Percentiles rank a stretch among this genome's conserved stretches.
Conservation (phyloP, 1,284 basidiomycete species). For the Macrocystidia cucumis region DNA sequence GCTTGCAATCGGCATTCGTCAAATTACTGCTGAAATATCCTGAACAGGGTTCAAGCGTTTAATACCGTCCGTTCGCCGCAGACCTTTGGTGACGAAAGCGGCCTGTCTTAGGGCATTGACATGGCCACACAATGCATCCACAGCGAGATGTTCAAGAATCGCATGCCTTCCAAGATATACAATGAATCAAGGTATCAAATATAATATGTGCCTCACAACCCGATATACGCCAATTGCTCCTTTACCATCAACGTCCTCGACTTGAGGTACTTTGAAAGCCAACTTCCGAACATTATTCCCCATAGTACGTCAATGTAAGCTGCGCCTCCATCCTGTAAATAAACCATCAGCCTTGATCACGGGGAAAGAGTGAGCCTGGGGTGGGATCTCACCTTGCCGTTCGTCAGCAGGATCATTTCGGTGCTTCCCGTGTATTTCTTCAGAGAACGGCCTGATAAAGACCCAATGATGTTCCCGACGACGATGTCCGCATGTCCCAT, state of each 20-base stretch:
- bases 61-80: no score
- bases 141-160: no score
- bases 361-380: neutral
- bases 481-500: constrained; percentile 34
- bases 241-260: constrained; percentile 10
- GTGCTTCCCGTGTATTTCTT: constrained; percentile 41
- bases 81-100: no score
- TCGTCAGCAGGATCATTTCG: constrained; percentile 50
- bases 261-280: constrained; percentile 18
- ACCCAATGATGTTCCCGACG: constrained; percentile 39
- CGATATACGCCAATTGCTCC: neutral
- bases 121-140: no score
- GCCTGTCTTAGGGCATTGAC: no score
- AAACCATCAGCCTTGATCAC: neutral
- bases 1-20: no score
- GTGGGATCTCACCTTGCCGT: constrained; percentile 43
- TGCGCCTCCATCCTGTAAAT: constrained; percentile 35
- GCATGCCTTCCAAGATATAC: no score
- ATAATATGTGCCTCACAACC: no score
- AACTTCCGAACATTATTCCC: constrained; percentile 27
- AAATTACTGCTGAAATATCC: no score
- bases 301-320: constrained; percentile 38
- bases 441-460: constrained; percentile 27
- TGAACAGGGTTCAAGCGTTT: no score
- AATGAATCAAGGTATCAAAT: no score